Base-by-base conservation (phyloP, 495 filamentous ascomycete species). In the Bombardia bombarda region DNA sequence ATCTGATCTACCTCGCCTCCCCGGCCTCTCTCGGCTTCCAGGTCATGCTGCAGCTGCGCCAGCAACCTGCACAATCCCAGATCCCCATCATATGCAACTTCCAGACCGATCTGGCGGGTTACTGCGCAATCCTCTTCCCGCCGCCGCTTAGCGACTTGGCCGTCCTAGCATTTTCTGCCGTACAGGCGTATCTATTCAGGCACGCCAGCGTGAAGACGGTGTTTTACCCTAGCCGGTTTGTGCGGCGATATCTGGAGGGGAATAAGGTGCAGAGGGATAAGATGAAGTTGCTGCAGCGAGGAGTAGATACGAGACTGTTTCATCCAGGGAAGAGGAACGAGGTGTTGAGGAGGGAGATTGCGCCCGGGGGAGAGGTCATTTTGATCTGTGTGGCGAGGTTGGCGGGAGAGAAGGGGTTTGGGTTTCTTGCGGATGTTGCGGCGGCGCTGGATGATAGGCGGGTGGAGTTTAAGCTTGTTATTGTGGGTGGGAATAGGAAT, bases 1-100 rank as follows among this genome's bases (percentile, higher is more conserved):
- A 72, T 46, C 58, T 82, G 26, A 73, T 82, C 48, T 83, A 83
- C 47, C 58, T 82, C 1, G 79, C 79, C 10, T 80, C 75, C 40
- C 79, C 79, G 0, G 79, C 79, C 0, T 79, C 74, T 2, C 53
- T 83, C 8, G 78, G 79, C 7, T 83, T 82, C 47, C 78, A 82
- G 46, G 70, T 82, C 47, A 66, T 82, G 45, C 46, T 66, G 5
- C 62, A 80, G 38, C 67, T 80, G 47, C 67, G 76, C 19, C 73
- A 74, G 36, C 71, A 79, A 45, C 63, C 75, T 14, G 58, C 61
- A 12, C 58, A 66, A 33, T 44, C 40, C 14, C 70, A 74, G 21
- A 66, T 75, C 1, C 72, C 75, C 3, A 58, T 77, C 0, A 61
- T 82, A 32, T 67, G 78, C 45, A 83, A 82, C 52, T 82, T 80